Conservation (phyloP, 306 rosid species). For the Quercus robur region DNA sequence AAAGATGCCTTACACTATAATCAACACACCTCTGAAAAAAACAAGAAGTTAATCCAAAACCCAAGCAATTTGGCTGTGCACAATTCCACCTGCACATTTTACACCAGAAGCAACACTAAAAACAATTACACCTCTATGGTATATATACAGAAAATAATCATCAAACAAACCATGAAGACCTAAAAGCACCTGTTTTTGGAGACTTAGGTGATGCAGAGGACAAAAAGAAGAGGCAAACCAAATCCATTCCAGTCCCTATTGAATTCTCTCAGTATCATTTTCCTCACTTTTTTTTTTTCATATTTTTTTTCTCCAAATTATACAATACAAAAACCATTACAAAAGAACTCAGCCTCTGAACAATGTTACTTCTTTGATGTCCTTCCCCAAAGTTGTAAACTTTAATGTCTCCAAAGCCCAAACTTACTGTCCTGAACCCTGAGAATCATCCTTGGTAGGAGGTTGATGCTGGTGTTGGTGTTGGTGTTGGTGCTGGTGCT, state of each 20-base stretch:
- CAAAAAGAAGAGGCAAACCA: conserved; percentile 57
- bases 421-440: conserved; percentile 71
- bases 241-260: conserved; percentile 59
- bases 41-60: conserved; percentile 62
- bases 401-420: background rate
- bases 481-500: conserved; percentile 4
- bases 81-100: conserved; percentile 69
- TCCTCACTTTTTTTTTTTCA: conserved; percentile 28
- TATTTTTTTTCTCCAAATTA: conserved; percentile 33
- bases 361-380: conserved; percentile 30
- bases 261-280: conserved; percentile 42
- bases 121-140: conserved; percentile 9
- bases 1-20: conserved; percentile 49
- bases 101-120: conserved; percentile 24
- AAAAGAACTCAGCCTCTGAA: conserved; percentile 45
- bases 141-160: background rate
- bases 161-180: background rate
- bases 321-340: conserved; percentile 47
- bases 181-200: conserved; percentile 56
- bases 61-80: conserved; percentile 53
- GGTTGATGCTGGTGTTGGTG: conserved; percentile 46
- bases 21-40: conserved; percentile 84
- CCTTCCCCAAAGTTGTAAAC: conserved; percentile 21
- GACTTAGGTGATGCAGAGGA: conserved; percentile 52
- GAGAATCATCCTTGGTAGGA: conserved; percentile 87